Evolutionary conservation across 345 rosid genomes (phyloP).

Genomic region (Pugionium dolabratum): DNA sequence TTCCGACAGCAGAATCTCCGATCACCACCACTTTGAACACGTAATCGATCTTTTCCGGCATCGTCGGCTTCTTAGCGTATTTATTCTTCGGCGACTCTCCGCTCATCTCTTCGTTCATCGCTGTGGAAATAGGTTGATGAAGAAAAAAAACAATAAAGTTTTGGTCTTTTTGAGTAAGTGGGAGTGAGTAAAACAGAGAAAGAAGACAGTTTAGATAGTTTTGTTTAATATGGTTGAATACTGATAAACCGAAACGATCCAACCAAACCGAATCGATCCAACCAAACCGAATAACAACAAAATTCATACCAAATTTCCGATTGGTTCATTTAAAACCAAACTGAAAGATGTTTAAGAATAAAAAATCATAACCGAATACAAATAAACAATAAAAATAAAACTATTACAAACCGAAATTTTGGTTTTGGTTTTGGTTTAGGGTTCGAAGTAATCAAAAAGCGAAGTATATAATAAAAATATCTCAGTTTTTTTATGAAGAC

Average conservation of each 20-base stretch:
- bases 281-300: not conserved
- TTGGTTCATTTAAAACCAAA: not conserved
- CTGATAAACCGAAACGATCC: not conserved
- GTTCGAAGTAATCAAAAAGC: not conserved
- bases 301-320: not conserved
- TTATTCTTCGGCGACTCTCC: conserved; percentile 45
- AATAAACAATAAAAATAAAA: not conserved
- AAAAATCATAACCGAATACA: not conserved
- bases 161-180: conserved; percentile 25
- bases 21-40: conserved; percentile 81
- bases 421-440: not conserved
- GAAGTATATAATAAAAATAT: not conserved
- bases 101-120: conserved; percentile 69
- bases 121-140: not conserved
- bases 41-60: conserved; percentile 64
- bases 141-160: conserved; percentile 1
- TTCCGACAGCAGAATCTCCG: conserved; percentile 84
- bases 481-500: conserved; percentile 20
- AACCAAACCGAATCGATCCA: no score
- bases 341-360: not conserved
- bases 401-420: not conserved
- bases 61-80: conserved; percentile 18
- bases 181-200: conserved; percentile 37
- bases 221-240: not conserved
- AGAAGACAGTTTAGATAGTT: not conserved